A percentile compares a stretch with the other conserved stretches of the same genome.
These are phyloP conservation scores for Fraxinus velutina DNA, from an alignment of 305 asterid species.

Conservation along the genomic window DNA sequence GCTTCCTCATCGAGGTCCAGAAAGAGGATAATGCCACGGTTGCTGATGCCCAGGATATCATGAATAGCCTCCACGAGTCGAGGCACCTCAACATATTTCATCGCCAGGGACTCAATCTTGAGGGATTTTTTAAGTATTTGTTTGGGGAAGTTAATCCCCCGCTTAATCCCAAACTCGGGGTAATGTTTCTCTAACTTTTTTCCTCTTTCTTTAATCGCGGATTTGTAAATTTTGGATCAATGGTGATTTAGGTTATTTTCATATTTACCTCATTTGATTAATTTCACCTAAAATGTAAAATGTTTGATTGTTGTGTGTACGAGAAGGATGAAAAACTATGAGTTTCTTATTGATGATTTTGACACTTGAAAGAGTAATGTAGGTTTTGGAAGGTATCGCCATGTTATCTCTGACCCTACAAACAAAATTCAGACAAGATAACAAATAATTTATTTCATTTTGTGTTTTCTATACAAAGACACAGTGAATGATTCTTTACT, in stretches of 20 bases:
- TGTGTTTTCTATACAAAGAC: neutral
- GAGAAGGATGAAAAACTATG: neutral
- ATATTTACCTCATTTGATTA: neutral
- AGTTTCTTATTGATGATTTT: neutral
- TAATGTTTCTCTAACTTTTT: conserved; percentile 24
- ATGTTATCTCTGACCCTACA: neutral
- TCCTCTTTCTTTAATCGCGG: neutral
- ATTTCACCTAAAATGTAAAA: neutral
- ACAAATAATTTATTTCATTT: neutral
- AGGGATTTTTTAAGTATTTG: conserved; percentile 66
- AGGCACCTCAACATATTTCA: conserved; percentile 53
- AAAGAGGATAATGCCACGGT: conserved; percentile 54
- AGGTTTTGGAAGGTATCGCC: neutral
- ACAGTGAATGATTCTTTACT: neutral
- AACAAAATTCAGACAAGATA: neutral
- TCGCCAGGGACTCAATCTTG: conserved; percentile 54
- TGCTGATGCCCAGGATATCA: conserved; percentile 63
- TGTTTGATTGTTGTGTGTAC: neutral
- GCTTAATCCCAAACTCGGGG: conserved; percentile 56
- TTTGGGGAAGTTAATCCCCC: conserved; percentile 71
- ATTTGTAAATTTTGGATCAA: neutral
- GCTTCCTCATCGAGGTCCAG: conserved; percentile 72
- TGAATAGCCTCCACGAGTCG: conserved; percentile 40
- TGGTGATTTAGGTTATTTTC: neutral
- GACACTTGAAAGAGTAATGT: neutral